These are phyloP conservation scores for Paecilomyces fulvus DNA, from an alignment of 2,329 filamentous ascomycete genomes.

Conservation along the genomic window DNA sequence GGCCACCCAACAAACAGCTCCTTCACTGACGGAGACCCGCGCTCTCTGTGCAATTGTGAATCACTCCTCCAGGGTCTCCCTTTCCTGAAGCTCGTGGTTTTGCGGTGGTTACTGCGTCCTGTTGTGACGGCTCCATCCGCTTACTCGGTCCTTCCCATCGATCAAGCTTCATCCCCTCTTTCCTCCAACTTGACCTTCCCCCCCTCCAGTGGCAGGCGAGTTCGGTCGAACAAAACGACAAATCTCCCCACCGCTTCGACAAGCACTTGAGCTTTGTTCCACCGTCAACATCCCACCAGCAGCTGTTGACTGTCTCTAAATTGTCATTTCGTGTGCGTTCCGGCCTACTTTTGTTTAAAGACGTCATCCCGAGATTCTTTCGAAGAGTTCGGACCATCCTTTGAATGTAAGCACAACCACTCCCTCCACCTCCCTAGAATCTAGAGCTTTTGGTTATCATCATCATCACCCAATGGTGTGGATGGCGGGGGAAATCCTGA, in stretches of 20 bases:
- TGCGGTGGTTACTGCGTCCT: constrained; percentile 10
- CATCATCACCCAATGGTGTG: background rate
- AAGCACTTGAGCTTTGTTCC: constrained; percentile 2
- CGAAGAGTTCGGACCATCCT: constrained; percentile 1
- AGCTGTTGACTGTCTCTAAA: background rate
- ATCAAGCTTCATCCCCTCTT: constrained; percentile 10
- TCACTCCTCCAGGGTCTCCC: constrained; percentile 1
- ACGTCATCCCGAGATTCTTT: constrained; percentile 7
- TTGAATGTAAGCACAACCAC: constrained; percentile 1
- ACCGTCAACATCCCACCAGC: constrained; percentile 4
- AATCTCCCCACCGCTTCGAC: background rate
- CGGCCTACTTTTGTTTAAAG: constrained; percentile 3
- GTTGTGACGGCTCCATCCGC: constrained; percentile 15
- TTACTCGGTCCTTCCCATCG: constrained; percentile 14
- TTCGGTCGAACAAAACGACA: background rate
- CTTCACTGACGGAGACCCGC: constrained; percentile 4
- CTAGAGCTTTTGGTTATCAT: background rate
- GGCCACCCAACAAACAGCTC: constrained; percentile 4
- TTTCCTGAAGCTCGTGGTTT: constrained; percentile 7
- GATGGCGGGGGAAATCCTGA: background rate
- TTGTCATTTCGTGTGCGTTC: constrained; percentile 2
- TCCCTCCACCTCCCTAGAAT: background rate
- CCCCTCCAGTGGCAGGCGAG: constrained; percentile 10
- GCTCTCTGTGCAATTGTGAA: constrained; percentile 1
- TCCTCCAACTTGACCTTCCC: constrained; percentile 7